A percentile compares a stretch with the other conserved stretches of the same genome.
Evolutionary conservation across 805 yeast genomes (phyloP).

Genomic region (Cyberlindnera subsufficiens): DNA sequence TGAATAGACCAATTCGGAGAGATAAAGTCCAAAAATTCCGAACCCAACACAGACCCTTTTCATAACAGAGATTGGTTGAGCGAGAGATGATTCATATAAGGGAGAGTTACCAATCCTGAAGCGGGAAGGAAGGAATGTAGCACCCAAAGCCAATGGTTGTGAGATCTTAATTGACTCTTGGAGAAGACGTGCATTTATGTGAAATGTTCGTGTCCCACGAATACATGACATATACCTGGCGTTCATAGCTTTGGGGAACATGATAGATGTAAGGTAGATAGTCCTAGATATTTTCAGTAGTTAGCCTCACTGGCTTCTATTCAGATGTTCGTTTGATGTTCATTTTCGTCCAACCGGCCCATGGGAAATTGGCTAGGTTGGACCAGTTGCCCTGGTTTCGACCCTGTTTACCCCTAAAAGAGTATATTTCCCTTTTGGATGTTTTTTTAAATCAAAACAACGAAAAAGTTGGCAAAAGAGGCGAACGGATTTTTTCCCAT

Average conservation of each 20-base stretch:
- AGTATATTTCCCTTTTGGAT: conserved; percentile 13
- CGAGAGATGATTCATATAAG: conserved; percentile 57
- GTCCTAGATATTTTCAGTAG: too few relatives aligned
- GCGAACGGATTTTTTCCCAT: not conserved
- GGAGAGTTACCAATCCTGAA: conserved; percentile 55
- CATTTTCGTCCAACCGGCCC: too few relatives aligned
- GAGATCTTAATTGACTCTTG: conserved; percentile 25
- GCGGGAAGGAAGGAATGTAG: conserved; percentile 44
- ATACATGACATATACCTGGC: too few relatives aligned
- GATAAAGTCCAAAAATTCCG: conserved; percentile 53
- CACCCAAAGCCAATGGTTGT: conserved; percentile 33
- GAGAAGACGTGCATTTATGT: not conserved
- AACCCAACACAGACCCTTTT: conserved; percentile 60
- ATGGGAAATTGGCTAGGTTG: too few relatives aligned
- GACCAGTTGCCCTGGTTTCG: conserved; percentile 2
- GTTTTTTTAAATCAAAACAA: conserved; percentile 1
- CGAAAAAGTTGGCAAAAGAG: conserved; percentile 1
- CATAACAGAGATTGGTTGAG: conserved; percentile 54
- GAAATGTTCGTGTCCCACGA: conserved; percentile 1
- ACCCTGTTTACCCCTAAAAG: conserved; percentile 8
- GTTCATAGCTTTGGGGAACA: too few relatives aligned
- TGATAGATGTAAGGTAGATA: too few relatives aligned
- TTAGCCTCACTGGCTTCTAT: too few relatives aligned
- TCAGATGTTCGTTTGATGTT: too few relatives aligned
- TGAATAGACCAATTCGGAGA: conserved; percentile 52